These are phyloP conservation scores for Tranzscheliella williamsii DNA, from an alignment of 1,284 basidiomycete species.

Conservation along the genomic window DNA sequence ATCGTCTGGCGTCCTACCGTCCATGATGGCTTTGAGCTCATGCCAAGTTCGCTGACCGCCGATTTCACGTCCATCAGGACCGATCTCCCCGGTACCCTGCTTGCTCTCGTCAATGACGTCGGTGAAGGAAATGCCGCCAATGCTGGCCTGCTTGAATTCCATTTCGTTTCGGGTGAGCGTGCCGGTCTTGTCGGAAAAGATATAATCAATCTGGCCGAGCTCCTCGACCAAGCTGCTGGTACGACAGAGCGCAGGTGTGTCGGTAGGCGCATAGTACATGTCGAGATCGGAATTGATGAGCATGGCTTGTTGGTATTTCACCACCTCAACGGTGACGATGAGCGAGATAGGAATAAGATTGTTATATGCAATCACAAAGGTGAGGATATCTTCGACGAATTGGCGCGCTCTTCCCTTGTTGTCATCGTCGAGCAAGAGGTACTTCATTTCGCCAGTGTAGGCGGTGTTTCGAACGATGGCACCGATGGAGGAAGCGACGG, in stretches of 20 bases:
- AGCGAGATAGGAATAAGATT: slow-evolving; percentile 98
- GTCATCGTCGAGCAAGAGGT: slow-evolving; percentile 56
- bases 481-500: slow-evolving; percentile 88
- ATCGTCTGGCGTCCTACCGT: slow-evolving; percentile 62
- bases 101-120: slow-evolving; percentile 83
- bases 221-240: slow-evolving; percentile 98
- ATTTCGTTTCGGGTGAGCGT: slow-evolving; percentile 95
- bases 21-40: slow-evolving; percentile 69
- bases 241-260: slow-evolving; percentile 93
- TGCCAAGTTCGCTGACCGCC: slow-evolving; percentile 76
- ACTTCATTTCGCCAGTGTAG: slow-evolving; percentile 47
- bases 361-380: slow-evolving; percentile 98
- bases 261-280: slow-evolving; percentile 84
- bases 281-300: slow-evolving; percentile 87
- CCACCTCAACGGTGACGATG: slow-evolving; percentile 99
- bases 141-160: slow-evolving; percentile 91
- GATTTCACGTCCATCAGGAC: slow-evolving; percentile 55
- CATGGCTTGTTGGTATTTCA: slow-evolving; percentile 95
- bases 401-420: slow-evolving; percentile 54
- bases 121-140: slow-evolving; percentile 86
- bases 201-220: slow-evolving; percentile 96
- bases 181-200: slow-evolving; percentile 98
- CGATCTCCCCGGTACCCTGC: slow-evolving; percentile 65
- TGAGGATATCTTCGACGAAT: slow-evolving; percentile 78
- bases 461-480: slow-evolving; percentile 69